These are phyloP conservation scores for Pneumocystis jirovecii DNA, from an alignment of 1,139 yeast genomes.

Conservation along the genomic window DNA sequence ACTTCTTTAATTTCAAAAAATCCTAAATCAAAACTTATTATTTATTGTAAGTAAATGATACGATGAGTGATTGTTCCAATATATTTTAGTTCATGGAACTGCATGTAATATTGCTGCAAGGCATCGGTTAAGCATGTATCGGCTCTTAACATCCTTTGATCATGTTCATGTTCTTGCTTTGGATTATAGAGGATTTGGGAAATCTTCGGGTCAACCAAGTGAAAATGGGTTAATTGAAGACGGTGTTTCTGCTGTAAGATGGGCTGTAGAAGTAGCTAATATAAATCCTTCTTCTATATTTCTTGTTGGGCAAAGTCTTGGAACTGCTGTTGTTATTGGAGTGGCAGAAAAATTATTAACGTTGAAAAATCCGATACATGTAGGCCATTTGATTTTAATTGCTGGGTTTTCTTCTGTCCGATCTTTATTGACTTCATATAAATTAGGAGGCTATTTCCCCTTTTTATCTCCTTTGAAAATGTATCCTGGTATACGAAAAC, in stretches of 20 bases:
- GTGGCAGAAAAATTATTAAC: conserved; percentile 7
- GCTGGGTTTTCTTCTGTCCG: conserved; percentile 10
- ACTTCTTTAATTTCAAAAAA: background rate
- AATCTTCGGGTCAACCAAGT: conserved; percentile 7
- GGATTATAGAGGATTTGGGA: conserved; percentile 12
- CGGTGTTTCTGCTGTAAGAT: conserved; percentile 8
- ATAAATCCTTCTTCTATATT: conserved; percentile 1
- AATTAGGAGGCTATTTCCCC: conserved; percentile 10
- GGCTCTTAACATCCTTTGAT: conserved; percentile 6
- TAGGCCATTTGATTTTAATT: conserved; percentile 7
- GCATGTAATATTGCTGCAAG: conserved; percentile 9
- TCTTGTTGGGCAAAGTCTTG: conserved; percentile 11
- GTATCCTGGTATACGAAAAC: conserved; percentile 6
- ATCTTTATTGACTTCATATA: conserved; percentile 7
- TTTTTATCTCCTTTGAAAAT: conserved; percentile 7
- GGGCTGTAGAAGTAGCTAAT: conserved; percentile 9
- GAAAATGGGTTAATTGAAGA: conserved; percentile 10
- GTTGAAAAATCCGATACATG: background rate
- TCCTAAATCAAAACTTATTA: background rate
- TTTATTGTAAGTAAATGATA: background rate
- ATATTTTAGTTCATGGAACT: conserved; percentile 7
- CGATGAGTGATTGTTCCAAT: background rate
- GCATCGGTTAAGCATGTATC: conserved; percentile 7
- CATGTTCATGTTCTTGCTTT: conserved; percentile 11
- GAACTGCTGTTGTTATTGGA: conserved; percentile 11